Conservation (phyloP, 768 basidiomycete genomes). For the Lyophyllum shimeji region DNA sequence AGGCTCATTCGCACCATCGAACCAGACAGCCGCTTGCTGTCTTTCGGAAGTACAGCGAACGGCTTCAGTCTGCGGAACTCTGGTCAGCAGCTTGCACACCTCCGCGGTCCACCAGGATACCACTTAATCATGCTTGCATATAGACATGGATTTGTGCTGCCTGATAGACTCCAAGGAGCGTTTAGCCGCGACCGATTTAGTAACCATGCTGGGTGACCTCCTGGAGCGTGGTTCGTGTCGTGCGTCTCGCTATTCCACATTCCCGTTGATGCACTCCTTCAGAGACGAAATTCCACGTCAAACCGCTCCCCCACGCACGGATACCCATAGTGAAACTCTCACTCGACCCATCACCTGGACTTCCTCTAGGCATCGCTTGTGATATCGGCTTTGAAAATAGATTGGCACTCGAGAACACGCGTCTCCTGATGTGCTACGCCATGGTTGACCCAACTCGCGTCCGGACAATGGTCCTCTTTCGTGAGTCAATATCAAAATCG, state of each 20-base stretch:
- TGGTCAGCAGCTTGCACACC: slow-evolving; percentile 44
- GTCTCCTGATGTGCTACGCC: slow-evolving; percentile 94
- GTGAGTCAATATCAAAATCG: slow-evolving; percentile 52
- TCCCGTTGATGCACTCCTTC: slow-evolving; percentile 3
- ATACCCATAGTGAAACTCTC: slow-evolving; percentile 99
- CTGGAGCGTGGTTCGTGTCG: slow-evolving; percentile 80
- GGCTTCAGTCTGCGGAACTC: slow-evolving; percentile 97
- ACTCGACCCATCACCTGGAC: slow-evolving; percentile 78
- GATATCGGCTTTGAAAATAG: slow-evolving; percentile 99
- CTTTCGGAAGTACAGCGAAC: slow-evolving; percentile 96
- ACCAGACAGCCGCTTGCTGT: slow-evolving; percentile 84
- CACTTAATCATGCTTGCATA: slow-evolving; percentile 6
- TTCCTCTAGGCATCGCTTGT: slow-evolving; percentile 89
- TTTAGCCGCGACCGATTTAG: slow-evolving; percentile 82
- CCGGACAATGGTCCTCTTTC: slow-evolving; percentile 91
- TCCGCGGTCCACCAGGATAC: neutral
- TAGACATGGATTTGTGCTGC: slow-evolving; percentile 99
- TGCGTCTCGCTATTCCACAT: neutral
- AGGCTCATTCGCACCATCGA: slow-evolving; percentile 94
- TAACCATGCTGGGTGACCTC: slow-evolving; percentile 90
- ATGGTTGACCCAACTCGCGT: slow-evolving; percentile 95
- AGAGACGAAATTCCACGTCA: slow-evolving; percentile 97
- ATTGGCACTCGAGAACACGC: slow-evolving; percentile 94
- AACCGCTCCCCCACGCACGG: slow-evolving; percentile 92
- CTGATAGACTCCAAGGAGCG: slow-evolving; percentile 87